These are phyloP conservation scores for Benincasa hispida DNA, from an alignment of 306 rosid species.

Conservation along the genomic window DNA sequence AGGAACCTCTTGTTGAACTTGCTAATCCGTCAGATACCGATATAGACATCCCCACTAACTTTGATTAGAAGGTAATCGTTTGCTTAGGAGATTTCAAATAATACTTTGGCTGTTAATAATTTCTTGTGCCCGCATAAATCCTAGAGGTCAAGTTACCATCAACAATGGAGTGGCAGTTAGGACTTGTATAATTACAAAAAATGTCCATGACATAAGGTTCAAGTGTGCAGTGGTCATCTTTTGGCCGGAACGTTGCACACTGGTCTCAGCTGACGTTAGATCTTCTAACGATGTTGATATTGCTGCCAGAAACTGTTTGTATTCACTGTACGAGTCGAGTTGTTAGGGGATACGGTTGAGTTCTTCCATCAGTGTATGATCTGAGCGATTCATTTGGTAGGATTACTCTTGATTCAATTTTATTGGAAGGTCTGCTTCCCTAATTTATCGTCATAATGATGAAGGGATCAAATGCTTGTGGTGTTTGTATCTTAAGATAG, in stretches of 20 bases:
- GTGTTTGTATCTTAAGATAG: constrained; percentile 5
- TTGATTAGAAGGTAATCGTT: constrained; percentile 61
- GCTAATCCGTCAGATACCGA: constrained; percentile 74
- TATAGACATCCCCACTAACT: constrained; percentile 63
- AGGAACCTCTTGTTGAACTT: constrained; percentile 80
- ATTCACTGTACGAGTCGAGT: constrained; percentile 9
- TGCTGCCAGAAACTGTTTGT: constrained; percentile 17
- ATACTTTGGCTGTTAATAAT: constrained; percentile 11
- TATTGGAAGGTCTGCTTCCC: background rate
- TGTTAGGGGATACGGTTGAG: constrained; percentile 4
- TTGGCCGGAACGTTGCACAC: constrained; percentile 12
- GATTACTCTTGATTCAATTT: constrained; percentile 8
- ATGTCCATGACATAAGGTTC: constrained; percentile 8
- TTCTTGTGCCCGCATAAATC: constrained; percentile 20
- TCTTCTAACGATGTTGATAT: constrained; percentile 11
- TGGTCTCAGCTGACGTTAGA: constrained; percentile 17
- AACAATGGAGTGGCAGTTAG: constrained; percentile 10
- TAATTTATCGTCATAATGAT: constrained; percentile 3
- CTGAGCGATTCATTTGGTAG: constrained; percentile 7
- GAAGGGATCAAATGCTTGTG: constrained; percentile 5
- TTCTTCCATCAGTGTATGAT: constrained; percentile 4
- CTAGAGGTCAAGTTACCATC: constrained; percentile 22
- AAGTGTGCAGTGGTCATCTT: constrained; percentile 13
- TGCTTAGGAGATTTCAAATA: constrained; percentile 14
- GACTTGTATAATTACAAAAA: constrained; percentile 13